Evolutionary conservation across 805 yeast species (phyloP).

Genomic region (Deakozyma indianensis): DNA sequence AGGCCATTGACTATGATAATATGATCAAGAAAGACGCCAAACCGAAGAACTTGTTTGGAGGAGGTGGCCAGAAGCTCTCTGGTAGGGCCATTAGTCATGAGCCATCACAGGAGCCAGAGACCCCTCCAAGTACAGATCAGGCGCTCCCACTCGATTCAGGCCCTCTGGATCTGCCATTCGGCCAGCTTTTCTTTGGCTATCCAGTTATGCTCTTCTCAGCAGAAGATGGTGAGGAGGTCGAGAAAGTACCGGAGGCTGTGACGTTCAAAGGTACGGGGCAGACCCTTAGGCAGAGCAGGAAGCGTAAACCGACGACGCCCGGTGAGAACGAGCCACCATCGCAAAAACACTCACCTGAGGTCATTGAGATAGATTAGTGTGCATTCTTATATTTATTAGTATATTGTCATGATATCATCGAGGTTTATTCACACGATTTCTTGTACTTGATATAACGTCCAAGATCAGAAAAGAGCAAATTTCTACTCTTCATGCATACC

Average conservation of each 20-base stretch:
- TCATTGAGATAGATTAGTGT: conserved; percentile 60
- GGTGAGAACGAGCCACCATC: conserved; percentile 26
- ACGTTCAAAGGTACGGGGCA: conserved; percentile 59
- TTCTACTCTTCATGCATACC: neutral
- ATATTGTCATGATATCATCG: too few species aligned
- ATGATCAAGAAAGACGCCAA: conserved; percentile 31
- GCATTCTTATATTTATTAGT: conserved; percentile 1
- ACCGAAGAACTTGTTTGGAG: conserved; percentile 27
- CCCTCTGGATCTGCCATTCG: conserved; percentile 61
- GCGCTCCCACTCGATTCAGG: conserved; percentile 29
- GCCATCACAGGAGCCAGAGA: conserved; percentile 9
- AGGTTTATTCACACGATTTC: too few species aligned
- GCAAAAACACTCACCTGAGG: conserved; percentile 55
- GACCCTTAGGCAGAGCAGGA: conserved; percentile 53
- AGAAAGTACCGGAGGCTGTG: conserved; percentile 16
- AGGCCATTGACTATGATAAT: conserved; percentile 48
- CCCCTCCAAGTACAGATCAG: conserved; percentile 8
- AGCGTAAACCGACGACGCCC: conserved; percentile 41
- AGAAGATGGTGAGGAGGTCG: conserved; percentile 24
- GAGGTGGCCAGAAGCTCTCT: conserved; percentile 58
- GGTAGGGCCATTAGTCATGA: conserved; percentile 9
- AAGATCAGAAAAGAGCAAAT: too few species aligned
- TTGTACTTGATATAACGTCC: too few species aligned
- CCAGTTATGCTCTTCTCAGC: conserved; percentile 41
- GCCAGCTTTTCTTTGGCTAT: conserved; percentile 86